Percentiles rank a stretch among this genome's conserved stretches.
These are phyloP conservation scores for Phytopythium ostracodes DNA, from an alignment of 352 stramenopile genomes.

Conservation along the genomic window DNA sequence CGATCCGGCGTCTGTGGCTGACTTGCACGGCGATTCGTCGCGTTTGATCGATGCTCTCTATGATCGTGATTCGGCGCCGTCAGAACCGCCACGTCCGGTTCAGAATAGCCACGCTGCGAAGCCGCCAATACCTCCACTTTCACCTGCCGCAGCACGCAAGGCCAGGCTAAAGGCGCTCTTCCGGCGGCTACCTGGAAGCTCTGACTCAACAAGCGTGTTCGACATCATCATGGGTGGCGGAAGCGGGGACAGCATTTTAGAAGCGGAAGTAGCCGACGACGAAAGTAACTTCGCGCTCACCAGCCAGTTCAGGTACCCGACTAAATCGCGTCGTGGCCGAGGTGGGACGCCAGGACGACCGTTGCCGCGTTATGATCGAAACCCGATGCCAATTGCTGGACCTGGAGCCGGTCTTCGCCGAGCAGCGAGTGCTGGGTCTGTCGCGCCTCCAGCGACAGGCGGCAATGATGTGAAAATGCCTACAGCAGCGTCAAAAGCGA, in stretches of 20 bases:
- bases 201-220: conserved; percentile 13
- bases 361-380: conserved; percentile 1
- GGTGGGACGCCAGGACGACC: conserved; percentile 5
- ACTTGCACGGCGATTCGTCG: not conserved
- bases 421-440: conserved; percentile 1
- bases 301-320: conserved; percentile 22
- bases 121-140: not conserved
- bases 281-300: conserved; percentile 27
- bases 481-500: not conserved
- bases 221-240: conserved; percentile 31
- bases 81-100: not conserved
- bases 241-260: conserved; percentile 27
- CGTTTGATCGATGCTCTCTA: conserved; percentile 19
- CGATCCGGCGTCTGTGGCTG: not conserved
- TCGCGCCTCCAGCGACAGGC: not conserved
- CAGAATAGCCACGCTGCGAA: not conserved
- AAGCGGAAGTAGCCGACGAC: conserved; percentile 21
- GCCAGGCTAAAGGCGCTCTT: conserved; percentile 20
- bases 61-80: conserved; percentile 4
- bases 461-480: not conserved
- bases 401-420: conserved; percentile 2
- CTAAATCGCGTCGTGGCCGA: conserved; percentile 10
- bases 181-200: conserved; percentile 10
- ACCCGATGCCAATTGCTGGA: not conserved
- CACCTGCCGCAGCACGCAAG: conserved; percentile 9